Evolutionary conservation across 2,329 filamentous ascomycete genomes (phyloP), one percentile per base, ranked within the genome.

Genomic region (Lasiodiplodia citricola): DNA sequence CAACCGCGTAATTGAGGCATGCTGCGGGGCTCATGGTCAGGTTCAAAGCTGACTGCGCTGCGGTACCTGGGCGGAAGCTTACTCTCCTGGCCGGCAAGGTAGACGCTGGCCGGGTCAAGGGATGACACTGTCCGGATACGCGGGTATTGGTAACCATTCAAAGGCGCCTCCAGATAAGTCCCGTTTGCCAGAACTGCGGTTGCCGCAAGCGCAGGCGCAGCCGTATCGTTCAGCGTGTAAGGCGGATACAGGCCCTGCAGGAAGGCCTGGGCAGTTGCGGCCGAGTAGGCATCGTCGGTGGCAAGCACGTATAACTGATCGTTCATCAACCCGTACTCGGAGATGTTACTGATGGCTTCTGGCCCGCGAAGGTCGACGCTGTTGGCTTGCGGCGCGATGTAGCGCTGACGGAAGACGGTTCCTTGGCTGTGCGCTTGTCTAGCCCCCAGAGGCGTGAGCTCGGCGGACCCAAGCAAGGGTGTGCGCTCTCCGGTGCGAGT

Each of bases 211-310:
- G 37, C 57, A 5, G 69, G 71, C 65, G 75, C 75, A 41, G 70
- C 68, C 10, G 73, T 76, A 25, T 51, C 60, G 60, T 75, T 76
- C 4, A 80, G 76, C 3, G 76, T 74, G 58, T 77, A 75, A 1
- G 87, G 86, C 41, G 87, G 87, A 74, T 89, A 90, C 11, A 90
- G 77, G 8, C 86, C 87, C 74, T 89, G 87, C 81, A 90, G 83
- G 72, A 89, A 89, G 2, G 88, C 87, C 71, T 87, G 85, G 14
- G 87, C 87, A 3, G 87, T 87, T 1, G 83, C 83, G 41, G 83
- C 74, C 2, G 83, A 80, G 67, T 82, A 83, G 69, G 85, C 82
- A 38, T 82, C 78, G 31, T 86, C 80, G 31, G 82, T 75, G 0
- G 87, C 80, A 57, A 84, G 75, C 13, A 87, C 77, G 64, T 78